Percentiles rank a stretch among this genome's conserved stretches.
These are phyloP conservation scores for Myrica gale DNA, from an alignment of 306 rosid genomes.

Conservation along the genomic window DNA sequence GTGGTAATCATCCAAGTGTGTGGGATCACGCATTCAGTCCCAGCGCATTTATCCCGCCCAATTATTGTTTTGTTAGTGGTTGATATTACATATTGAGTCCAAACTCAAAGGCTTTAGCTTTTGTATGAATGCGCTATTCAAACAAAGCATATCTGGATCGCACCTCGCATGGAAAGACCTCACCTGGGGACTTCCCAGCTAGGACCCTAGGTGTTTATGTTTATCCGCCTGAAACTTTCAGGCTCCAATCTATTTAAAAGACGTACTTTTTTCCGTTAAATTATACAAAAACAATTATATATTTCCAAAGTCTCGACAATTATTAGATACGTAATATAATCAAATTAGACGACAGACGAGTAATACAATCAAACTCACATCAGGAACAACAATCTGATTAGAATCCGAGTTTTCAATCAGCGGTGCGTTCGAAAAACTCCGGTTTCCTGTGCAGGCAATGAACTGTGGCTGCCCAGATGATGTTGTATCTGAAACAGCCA, in stretches of 20 bases:
- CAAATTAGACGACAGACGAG: constrained; percentile 3
- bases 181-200: neutral
- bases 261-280: neutral
- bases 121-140: neutral
- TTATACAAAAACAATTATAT: neutral
- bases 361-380: constrained; percentile 53
- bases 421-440: constrained; percentile 61
- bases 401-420: constrained; percentile 64
- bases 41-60: no score
- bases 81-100: neutral
- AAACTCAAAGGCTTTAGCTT: neutral
- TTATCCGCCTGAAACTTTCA: neutral
- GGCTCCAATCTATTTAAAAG: neutral
- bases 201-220: neutral
- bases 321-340: neutral
- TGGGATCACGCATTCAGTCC: no score
- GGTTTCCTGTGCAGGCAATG: constrained; percentile 70
- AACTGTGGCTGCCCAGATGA: constrained; percentile 74
- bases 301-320: neutral
- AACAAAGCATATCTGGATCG: no score
- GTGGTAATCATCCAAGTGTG: no score
- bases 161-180: no score
- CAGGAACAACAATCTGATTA: constrained; percentile 79
- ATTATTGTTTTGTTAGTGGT: no score
- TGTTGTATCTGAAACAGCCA: constrained; percentile 53